These are phyloP conservation scores for Amylostereum areolatum DNA, from an alignment of 1,284 basidiomycete genomes.

Conservation along the genomic window DNA sequence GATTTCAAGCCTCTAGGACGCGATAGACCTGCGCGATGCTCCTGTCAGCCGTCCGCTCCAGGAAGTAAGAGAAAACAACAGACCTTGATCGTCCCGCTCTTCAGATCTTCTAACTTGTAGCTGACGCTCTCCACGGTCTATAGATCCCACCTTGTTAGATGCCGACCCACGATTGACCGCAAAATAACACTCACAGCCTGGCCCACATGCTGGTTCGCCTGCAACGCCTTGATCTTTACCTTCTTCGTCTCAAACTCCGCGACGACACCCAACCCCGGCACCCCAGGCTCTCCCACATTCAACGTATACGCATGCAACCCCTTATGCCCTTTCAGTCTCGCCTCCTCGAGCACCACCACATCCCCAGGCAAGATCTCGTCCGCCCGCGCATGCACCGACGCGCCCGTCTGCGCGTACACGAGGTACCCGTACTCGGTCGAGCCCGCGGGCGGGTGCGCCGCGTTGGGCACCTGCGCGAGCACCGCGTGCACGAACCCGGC, in stretches of 20 bases:
- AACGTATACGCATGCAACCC: slow-evolving; percentile 69
- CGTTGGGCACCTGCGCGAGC: slow-evolving; percentile 54
- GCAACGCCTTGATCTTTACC: slow-evolving; percentile 76
- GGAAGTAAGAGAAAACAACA: slow-evolving; percentile 12
- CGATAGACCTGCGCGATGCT: slow-evolving; percentile 38
- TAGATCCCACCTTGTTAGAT: slow-evolving; percentile 12
- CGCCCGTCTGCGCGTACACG: slow-evolving; percentile 68
- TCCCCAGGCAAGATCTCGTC: slow-evolving; percentile 87
- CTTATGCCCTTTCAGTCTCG: slow-evolving; percentile 86
- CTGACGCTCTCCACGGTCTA: slow-evolving; percentile 76
- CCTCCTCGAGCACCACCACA: slow-evolving; percentile 69
- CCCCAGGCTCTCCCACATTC: slow-evolving; percentile 44
- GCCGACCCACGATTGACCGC: slow-evolving; percentile 10
- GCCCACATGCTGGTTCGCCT: slow-evolving; percentile 76
- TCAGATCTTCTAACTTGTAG: slow-evolving; percentile 85
- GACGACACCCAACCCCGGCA: slow-evolving; percentile 70
- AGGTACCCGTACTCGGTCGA: slow-evolving; percentile 59
- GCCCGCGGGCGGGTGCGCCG: slow-evolving; percentile 27
- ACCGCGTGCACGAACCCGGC: slow-evolving; percentile 70
- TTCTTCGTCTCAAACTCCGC: slow-evolving; percentile 83
- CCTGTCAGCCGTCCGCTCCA: background rate
- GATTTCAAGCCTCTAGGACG: slow-evolving; percentile 36
- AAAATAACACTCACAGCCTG: slow-evolving; percentile 48
- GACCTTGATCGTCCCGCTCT: slow-evolving; percentile 77
- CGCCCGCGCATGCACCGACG: slow-evolving; percentile 60